These are phyloP conservation scores for Aspergillus floridensis DNA, from an alignment of 2,329 filamentous ascomycete species.

Conservation along the genomic window DNA sequence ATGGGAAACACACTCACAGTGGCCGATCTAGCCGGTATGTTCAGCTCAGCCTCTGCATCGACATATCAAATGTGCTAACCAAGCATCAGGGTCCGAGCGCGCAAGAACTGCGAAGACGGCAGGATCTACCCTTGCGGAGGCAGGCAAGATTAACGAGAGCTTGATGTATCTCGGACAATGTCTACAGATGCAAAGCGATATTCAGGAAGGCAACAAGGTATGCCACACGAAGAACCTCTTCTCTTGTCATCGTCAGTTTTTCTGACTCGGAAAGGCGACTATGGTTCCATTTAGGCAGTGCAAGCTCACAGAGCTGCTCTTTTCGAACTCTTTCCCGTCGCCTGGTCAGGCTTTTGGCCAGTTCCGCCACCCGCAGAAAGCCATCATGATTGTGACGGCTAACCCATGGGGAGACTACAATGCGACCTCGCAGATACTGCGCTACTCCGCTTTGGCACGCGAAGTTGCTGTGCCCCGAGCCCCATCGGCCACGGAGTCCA, in stretches of 20 bases:
- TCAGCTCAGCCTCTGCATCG: not conserved
- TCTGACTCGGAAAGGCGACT: constrained; percentile 54
- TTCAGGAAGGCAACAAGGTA: constrained; percentile 71
- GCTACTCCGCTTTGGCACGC: constrained; percentile 87
- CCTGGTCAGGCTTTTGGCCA: constrained; percentile 44
- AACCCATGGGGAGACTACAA: constrained; percentile 94
- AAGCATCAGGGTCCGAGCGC: constrained; percentile 68
- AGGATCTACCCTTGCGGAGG: constrained; percentile 87
- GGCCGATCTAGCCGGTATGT: constrained; percentile 78
- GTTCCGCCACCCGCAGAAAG: constrained; percentile 73
- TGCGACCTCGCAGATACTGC: constrained; percentile 90
- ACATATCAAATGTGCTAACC: constrained; percentile 13
- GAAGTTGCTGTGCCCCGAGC: constrained; percentile 90
- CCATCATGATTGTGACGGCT: constrained; percentile 93
- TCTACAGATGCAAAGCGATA: constrained; percentile 87
- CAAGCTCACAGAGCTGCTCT: constrained; percentile 79
- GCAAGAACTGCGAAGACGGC: constrained; percentile 92
- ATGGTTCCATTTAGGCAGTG: constrained; percentile 78
- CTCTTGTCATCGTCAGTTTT: not conserved
- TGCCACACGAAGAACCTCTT: constrained; percentile 6
- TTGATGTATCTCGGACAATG: constrained; percentile 98
- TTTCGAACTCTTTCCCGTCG: constrained; percentile 83
- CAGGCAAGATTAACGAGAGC: constrained; percentile 97
- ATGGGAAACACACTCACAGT: constrained; percentile 76
- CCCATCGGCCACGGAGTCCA: constrained; percentile 75